These are phyloP conservation scores for Reticulascus tulasneorum DNA, from an alignment of 2,329 filamentous ascomycete species.

Conservation along the genomic window DNA sequence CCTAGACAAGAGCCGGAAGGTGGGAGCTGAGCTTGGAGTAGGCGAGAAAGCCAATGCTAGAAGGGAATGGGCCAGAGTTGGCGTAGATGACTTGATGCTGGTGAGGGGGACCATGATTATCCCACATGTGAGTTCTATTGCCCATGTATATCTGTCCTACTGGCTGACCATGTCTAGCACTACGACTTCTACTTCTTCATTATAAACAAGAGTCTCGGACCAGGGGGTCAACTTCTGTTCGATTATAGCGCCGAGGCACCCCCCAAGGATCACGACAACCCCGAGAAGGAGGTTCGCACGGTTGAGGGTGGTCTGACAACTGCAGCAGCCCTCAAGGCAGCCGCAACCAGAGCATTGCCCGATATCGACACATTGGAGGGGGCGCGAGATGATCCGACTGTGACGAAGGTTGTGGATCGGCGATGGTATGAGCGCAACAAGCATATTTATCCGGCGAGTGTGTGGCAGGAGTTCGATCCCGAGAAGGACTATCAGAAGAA, in stretches of 20 bases:
- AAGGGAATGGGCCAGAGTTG: conserved; percentile 86
- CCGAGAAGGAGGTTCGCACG: conserved; percentile 12
- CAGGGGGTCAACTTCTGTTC: conserved; percentile 71
- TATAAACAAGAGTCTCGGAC: conserved; percentile 76
- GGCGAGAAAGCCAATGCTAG: conserved; percentile 64
- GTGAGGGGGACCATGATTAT: conserved; percentile 88
- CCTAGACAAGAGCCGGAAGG: conserved; percentile 83
- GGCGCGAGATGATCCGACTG: conserved; percentile 67
- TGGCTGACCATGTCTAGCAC: conserved; percentile 56
- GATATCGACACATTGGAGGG: conserved; percentile 66
- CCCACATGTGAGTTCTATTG: conserved; percentile 69
- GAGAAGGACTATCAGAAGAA: conserved; percentile 78
- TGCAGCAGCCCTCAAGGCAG: conserved; percentile 30
- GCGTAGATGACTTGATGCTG: conserved; percentile 92
- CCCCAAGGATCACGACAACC: conserved; percentile 6
- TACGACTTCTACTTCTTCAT: conserved; percentile 98
- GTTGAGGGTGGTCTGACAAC: conserved; percentile 27
- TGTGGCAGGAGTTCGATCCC: conserved; percentile 93
- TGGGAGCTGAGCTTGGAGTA: conserved; percentile 78
- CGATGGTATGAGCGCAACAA: conserved; percentile 98
- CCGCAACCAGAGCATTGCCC: conserved; percentile 30
- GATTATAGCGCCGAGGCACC: conserved; percentile 60
- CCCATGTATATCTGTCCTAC: neutral
- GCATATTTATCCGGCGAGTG: conserved; percentile 93
- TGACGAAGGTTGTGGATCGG: conserved; percentile 92